Conservation (phyloP, 306 rosid genomes). For the Dryas octopetala region DNA sequence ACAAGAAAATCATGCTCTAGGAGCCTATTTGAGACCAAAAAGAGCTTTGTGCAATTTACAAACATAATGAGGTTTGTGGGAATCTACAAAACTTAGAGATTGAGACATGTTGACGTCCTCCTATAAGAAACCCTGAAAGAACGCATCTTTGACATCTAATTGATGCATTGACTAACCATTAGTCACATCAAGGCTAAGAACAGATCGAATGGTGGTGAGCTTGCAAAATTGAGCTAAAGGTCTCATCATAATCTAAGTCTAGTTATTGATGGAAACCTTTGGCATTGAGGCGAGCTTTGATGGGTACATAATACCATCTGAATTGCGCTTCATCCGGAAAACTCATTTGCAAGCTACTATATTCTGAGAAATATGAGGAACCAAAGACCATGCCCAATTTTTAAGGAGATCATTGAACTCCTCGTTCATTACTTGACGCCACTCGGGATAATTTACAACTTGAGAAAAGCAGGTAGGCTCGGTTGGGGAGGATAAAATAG, state of each 20-base stretch:
- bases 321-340: background rate
- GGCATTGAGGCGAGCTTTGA: too few relatives aligned
- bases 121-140: background rate
- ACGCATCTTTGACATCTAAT: background rate
- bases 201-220: background rate
- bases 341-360: background rate
- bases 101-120: background rate
- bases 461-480: background rate
- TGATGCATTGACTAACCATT: background rate
- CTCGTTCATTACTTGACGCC: background rate
- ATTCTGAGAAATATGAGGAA: background rate
- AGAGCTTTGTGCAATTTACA: too few relatives aligned
- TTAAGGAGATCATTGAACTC: background rate
- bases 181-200: background rate
- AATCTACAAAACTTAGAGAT: background rate
- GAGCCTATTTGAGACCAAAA: background rate
- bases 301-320: background rate
- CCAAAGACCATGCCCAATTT: background rate
- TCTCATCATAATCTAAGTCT: accelerated
- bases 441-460: background rate
- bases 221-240: too few relatives aligned
- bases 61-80: background rate
- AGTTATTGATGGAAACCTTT: background rate
- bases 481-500: background rate
- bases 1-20: background rate